These are phyloP conservation scores for Jatropha curcas DNA, from an alignment of 345 rosid species.

Conservation along the genomic window DNA sequence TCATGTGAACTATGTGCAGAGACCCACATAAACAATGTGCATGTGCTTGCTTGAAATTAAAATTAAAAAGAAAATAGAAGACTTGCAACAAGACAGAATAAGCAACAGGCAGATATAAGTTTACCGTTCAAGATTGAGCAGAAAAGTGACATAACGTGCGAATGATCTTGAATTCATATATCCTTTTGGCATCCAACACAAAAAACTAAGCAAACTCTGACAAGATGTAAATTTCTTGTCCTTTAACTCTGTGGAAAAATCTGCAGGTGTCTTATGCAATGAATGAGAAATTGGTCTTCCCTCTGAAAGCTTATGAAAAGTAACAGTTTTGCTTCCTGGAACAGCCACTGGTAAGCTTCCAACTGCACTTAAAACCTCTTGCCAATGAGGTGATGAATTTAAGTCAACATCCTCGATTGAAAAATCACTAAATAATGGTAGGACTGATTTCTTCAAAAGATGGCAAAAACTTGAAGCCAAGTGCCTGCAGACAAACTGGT, in stretches of 20 bases:
- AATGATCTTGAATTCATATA: conserved; percentile 58
- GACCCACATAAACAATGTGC: not conserved
- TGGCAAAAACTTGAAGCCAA: conserved; percentile 61
- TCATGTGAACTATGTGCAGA: not conserved
- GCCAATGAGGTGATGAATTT: conserved; percentile 56
- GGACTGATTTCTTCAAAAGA: conserved; percentile 49
- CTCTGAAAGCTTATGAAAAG: conserved; percentile 8
- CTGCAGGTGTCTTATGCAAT: conserved; percentile 10
- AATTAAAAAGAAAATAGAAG: not conserved
- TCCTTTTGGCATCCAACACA: conserved; percentile 79
- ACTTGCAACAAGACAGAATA: not conserved
- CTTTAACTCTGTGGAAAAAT: conserved; percentile 15
- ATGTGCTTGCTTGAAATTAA: conserved; percentile 11
- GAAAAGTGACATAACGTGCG: conserved; percentile 43
- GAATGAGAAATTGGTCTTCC: conserved; percentile 25
- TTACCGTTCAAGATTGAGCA: conserved; percentile 83
- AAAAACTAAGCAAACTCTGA: conserved; percentile 56
- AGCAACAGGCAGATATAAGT: conserved; percentile 6
- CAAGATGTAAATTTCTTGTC: conserved; percentile 49
- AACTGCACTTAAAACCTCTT: conserved; percentile 50
- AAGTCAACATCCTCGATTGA: conserved; percentile 38
- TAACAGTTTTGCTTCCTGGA: conserved; percentile 21
- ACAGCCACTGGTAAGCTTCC: conserved; percentile 37
- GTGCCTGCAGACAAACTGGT: conserved; percentile 89
- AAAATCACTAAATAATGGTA: conserved; percentile 33